These are phyloP conservation scores for Monascus ruber DNA, from an alignment of 2,329 filamentous ascomycete genomes.

Conservation along the genomic window DNA sequence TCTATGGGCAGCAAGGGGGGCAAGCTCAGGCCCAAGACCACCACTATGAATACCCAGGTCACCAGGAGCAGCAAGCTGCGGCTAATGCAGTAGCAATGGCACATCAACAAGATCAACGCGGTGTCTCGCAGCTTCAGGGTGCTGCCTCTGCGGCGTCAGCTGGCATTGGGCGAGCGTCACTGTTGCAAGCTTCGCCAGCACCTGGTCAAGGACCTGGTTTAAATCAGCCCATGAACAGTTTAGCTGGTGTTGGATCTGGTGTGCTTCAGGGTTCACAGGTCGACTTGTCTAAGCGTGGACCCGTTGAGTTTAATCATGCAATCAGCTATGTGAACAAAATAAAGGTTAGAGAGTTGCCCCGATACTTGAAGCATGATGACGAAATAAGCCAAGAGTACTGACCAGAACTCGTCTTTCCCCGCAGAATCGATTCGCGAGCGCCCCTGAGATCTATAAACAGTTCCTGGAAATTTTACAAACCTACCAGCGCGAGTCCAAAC, in stretches of 20 bases:
- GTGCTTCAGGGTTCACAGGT: constrained; percentile 44
- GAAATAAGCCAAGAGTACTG: constrained; percentile 3
- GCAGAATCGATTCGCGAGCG: constrained; percentile 90
- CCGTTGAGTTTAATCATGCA: constrained; percentile 97
- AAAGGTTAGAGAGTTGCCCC: constrained; percentile 53
- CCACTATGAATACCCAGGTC: constrained; percentile 32
- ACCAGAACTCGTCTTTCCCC: not conserved
- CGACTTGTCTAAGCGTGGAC: constrained; percentile 70
- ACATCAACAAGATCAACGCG: constrained; percentile 55
- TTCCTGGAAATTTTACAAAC: constrained; percentile 97
- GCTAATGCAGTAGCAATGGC: constrained; percentile 32
- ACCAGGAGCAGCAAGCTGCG: constrained; percentile 37
- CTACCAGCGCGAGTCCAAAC: constrained; percentile 94
- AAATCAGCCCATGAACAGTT: constrained; percentile 43
- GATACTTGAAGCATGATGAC: not conserved
- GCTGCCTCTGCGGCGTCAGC: constrained; percentile 51
- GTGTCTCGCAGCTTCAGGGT: constrained; percentile 54
- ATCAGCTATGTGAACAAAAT: constrained; percentile 99
- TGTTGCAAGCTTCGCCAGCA: constrained; percentile 38
- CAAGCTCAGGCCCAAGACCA: constrained; percentile 31
- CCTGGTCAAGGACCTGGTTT: constrained; percentile 34
- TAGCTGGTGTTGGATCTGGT: constrained; percentile 51
- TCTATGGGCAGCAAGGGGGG: constrained; percentile 25
- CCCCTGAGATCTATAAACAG: constrained; percentile 98
- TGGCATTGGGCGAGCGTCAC: constrained; percentile 32